These are phyloP conservation scores for Penicillium paneum DNA, from an alignment of 2,329 filamentous ascomycete genomes.

Conservation along the genomic window DNA sequence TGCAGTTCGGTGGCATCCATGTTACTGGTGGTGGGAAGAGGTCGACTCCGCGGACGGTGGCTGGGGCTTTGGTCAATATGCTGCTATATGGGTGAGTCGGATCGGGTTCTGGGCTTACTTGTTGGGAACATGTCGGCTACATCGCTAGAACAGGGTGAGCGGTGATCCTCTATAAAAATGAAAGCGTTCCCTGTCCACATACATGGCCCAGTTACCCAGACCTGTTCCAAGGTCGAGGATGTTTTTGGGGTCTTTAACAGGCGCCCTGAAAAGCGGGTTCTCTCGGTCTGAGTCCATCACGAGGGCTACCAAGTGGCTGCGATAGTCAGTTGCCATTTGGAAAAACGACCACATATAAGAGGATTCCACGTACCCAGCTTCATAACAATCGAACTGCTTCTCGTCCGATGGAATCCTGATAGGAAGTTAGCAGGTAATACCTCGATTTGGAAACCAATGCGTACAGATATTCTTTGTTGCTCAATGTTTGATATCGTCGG, in stretches of 20 bases:
- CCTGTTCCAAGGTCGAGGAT: slow-evolving; percentile 9
- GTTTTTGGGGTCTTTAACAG: slow-evolving; percentile 6
- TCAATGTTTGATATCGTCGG: slow-evolving; percentile 23
- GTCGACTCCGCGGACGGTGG: slow-evolving; percentile 22
- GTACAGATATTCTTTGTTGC: slow-evolving; percentile 19
- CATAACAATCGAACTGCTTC: slow-evolving; percentile 16
- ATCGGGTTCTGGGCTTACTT: neutral
- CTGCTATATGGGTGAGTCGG: neutral
- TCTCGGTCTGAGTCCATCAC: slow-evolving; percentile 13
- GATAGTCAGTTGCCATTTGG: neutral
- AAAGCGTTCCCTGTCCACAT: neutral
- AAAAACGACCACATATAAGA: neutral
- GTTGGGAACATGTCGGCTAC: slow-evolving; percentile 22
- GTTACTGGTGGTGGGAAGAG: slow-evolving; percentile 24
- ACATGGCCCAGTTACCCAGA: slow-evolving; percentile 9
- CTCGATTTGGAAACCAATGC: neutral
- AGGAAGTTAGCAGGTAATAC: neutral
- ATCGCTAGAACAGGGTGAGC: slow-evolving; percentile 10
- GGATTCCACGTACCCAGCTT: slow-evolving; percentile 12
- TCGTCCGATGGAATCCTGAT: slow-evolving; percentile 15
- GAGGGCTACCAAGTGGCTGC: slow-evolving; percentile 14
- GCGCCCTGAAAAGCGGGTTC: slow-evolving; percentile 14
- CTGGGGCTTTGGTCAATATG: slow-evolving; percentile 3
- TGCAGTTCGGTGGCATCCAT: slow-evolving; percentile 30
- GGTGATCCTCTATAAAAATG: neutral